phyloP scores from a whole-genome alignment of 345 rosid species.

The Sisymbrium irio region DNA sequence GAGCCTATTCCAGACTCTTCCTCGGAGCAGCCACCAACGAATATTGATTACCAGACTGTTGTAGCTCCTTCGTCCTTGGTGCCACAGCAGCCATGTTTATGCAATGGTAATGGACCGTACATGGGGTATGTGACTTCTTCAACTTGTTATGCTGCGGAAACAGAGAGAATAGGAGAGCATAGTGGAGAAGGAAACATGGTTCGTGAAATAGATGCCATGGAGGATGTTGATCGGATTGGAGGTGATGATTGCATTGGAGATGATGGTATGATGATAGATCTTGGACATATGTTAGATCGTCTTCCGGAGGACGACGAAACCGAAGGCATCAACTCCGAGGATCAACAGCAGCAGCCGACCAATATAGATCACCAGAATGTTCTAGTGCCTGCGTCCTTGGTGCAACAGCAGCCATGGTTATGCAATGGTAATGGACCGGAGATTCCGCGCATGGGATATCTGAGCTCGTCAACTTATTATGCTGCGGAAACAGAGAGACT shows the following conservation, averaged over 20 bases:
- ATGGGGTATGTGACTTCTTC: background rate
- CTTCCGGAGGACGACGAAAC: too few relatives aligned
- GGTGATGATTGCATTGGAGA: too few relatives aligned
- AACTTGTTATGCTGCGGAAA: background rate
- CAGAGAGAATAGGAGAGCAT: background rate
- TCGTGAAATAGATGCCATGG: background rate
- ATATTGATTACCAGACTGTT: background rate
- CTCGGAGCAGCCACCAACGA: background rate
- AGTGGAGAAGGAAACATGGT: background rate
- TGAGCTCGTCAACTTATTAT: background rate
- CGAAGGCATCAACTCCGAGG: too few relatives aligned
- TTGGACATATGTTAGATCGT: too few relatives aligned
- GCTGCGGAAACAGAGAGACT: background rate
- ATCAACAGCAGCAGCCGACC: background rate
- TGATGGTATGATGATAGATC: too few relatives aligned
- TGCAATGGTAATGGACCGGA: background rate
- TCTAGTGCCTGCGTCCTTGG: background rate
- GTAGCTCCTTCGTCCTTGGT: background rate
- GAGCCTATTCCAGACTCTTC: too few relatives aligned
- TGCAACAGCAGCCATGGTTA: background rate
- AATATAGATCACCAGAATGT: background rate
- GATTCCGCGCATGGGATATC: background rate
- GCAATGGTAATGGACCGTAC: background rate
- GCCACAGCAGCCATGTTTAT: background rate
- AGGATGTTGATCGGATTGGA: too few relatives aligned